These are phyloP conservation scores for Penicillium sp. DNA, from an alignment of 2,329 filamentous ascomycete genomes.

Conservation along the genomic window DNA sequence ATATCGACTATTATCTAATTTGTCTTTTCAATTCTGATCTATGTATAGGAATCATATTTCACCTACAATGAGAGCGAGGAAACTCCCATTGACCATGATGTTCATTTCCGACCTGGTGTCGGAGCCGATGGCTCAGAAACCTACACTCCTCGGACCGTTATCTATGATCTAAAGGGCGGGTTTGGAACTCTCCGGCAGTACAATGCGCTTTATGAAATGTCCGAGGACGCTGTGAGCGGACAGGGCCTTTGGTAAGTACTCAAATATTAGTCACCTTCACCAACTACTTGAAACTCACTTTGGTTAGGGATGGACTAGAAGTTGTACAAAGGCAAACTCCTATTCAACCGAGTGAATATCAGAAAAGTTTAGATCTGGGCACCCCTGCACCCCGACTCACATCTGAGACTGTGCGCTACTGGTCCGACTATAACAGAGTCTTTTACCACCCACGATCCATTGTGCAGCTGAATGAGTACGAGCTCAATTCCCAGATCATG, in stretches of 20 bases:
- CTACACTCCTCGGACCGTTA: constrained; percentile 83
- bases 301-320: constrained; percentile 62
- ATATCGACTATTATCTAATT: no score
- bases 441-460: constrained; percentile 89
- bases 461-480: constrained; percentile 82
- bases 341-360: constrained; percentile 73
- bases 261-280: not conserved
- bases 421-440: constrained; percentile 93
- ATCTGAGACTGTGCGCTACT: constrained; percentile 77
- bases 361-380: constrained; percentile 74
- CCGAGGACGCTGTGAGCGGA: constrained; percentile 36
- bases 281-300: not conserved
- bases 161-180: constrained; percentile 92
- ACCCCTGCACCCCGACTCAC: constrained; percentile 63
- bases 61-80: constrained; percentile 73
- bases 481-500: constrained; percentile 74
- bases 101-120: constrained; percentile 83
- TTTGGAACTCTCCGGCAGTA: constrained; percentile 87
- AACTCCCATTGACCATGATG: constrained; percentile 72
- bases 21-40: constrained; percentile 9
- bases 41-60: constrained; percentile 85
- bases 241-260: constrained; percentile 47
- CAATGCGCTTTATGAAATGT: constrained; percentile 78
- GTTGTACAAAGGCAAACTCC: constrained; percentile 67
- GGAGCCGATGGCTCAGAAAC: constrained; percentile 84